phyloP scores from a whole-genome alignment of 2,329 filamentous ascomycete genomes.

The Penicillium frequentans region DNA sequence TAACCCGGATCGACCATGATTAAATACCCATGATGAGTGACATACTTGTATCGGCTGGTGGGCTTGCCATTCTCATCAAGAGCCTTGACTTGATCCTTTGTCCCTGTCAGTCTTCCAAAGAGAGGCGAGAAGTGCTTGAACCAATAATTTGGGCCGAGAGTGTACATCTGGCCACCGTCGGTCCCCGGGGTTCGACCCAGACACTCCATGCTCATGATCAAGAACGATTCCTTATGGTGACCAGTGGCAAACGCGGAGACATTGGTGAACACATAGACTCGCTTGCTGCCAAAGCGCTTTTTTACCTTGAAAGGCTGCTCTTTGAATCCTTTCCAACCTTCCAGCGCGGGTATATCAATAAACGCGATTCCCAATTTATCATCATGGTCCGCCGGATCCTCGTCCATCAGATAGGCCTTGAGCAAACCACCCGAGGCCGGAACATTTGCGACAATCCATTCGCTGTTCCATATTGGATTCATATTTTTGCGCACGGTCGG shows the following conservation, averaged over 20 bases:
- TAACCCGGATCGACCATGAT: background rate
- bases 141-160: conserved; percentile 73
- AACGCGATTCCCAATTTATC: conserved; percentile 87
- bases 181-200: conserved; percentile 69
- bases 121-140: conserved; percentile 85
- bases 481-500: conserved; percentile 70
- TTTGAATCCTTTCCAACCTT: conserved; percentile 68
- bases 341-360: conserved; percentile 61
- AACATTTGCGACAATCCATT: conserved; percentile 87
- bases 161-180: conserved; percentile 71
- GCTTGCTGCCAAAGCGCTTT: conserved; percentile 79
- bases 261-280: conserved; percentile 75
- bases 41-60: conserved; percentile 74
- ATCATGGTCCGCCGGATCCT: conserved; percentile 82
- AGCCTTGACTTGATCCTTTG: conserved; percentile 64
- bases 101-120: conserved; percentile 77
- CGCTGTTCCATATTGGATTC: conserved; percentile 77
- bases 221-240: conserved; percentile 63
- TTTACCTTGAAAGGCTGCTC: conserved; percentile 69
- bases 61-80: conserved; percentile 52
- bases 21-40: conserved; percentile 9
- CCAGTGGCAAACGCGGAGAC: conserved; percentile 63
- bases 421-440: conserved; percentile 77
- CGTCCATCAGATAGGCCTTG: conserved; percentile 86
- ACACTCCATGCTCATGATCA: conserved; percentile 75